Conservation (phyloP, 106 monocot genomes). For the Allium cepa region DNA sequence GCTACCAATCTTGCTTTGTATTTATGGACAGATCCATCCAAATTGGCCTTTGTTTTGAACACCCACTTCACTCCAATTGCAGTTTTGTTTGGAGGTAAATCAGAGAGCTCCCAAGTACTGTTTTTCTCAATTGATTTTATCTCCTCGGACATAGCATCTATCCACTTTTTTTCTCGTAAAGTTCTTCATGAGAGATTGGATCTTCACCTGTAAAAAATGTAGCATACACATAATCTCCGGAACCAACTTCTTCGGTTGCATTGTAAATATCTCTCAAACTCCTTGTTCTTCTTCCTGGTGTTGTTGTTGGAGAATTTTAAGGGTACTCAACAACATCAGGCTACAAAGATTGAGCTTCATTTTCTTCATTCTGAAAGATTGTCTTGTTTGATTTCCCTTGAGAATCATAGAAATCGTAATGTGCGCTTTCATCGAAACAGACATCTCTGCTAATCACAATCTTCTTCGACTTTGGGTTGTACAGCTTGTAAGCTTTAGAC, state of each 20-base stretch:
- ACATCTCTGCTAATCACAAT: not conserved
- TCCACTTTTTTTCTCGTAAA: not conserved
- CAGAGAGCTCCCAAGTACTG: not conserved
- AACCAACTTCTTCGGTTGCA: not conserved
- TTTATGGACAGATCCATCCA: too few relatives aligned
- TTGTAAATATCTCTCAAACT: not conserved
- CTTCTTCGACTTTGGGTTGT: not conserved
- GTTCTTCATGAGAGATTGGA: not conserved
- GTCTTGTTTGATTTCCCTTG: not conserved
- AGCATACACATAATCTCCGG: not conserved
- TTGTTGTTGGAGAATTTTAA: not conserved
- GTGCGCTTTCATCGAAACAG: not conserved
- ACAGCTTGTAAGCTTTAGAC: not conserved
- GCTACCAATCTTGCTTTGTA: too few relatives aligned
- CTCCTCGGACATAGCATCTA: not conserved
- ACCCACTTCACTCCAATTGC: not conserved
- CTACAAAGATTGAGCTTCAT: not conserved
- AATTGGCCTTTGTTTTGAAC: too few relatives aligned
- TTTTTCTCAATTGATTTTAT: not conserved
- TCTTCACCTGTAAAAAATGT: not conserved
- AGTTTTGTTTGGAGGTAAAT: not conserved
- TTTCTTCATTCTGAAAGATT: not conserved
- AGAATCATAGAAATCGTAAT: not conserved
- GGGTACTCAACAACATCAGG: not conserved
- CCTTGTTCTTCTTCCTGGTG: too few relatives aligned